Percentiles rank a stretch among this genome's conserved stretches.
These are phyloP conservation scores for Acanthamoeba castellanii DNA, from an alignment of 208 protist species.

Conservation along the genomic window DNA sequence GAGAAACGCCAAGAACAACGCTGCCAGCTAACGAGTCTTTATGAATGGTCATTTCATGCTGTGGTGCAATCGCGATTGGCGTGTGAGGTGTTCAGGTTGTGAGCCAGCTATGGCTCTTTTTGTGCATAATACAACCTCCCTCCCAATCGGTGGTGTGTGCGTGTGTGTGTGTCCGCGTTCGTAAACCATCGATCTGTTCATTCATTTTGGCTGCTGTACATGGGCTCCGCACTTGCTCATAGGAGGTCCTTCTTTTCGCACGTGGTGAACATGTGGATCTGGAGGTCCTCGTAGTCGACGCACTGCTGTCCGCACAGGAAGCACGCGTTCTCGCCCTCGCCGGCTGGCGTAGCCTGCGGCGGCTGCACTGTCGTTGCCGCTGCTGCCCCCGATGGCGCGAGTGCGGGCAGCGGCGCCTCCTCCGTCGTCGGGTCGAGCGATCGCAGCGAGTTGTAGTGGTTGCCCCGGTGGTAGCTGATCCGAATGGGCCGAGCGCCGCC, in stretches of 20 bases:
- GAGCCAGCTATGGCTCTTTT: too few species aligned
- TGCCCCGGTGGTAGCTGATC: conserved; percentile 81
- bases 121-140: too few species aligned
- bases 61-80: too few species aligned
- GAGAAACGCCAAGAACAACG: too few species aligned
- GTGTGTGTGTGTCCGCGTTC: too few species aligned
- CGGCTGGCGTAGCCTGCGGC: not conserved
- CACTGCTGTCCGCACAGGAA: conserved; percentile 15
- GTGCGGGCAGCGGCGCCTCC: not conserved
- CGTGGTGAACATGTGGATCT: conserved; percentile 67
- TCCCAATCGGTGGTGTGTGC: too few species aligned
- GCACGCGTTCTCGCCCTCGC: not conserved
- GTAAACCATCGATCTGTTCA: too few species aligned
- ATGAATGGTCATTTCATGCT: too few species aligned
- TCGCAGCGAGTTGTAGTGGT: conserved; percentile 51
- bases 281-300: conserved; percentile 63
- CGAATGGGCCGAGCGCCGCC: conserved; percentile 76
- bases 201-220: too few species aligned
- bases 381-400: too few species aligned
- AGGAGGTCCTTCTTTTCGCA: conserved; percentile 19
- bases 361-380: not conserved
- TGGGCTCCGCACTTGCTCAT: not conserved
- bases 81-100: too few species aligned
- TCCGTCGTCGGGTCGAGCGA: not conserved
- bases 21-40: too few species aligned